Base-by-base conservation (phyloP, 148 eudicot species). In the Talinum fruticosum region DNA sequence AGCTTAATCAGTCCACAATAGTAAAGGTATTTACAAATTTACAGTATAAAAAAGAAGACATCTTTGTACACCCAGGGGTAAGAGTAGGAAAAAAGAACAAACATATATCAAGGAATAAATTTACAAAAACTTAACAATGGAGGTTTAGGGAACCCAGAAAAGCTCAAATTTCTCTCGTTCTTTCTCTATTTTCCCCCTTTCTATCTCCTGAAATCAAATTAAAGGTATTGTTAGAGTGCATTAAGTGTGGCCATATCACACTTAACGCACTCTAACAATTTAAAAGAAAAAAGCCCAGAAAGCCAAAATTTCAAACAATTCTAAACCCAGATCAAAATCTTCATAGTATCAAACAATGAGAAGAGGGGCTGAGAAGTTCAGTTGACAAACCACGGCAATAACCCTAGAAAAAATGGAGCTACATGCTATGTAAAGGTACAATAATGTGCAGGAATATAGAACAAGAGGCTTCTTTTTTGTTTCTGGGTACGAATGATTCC, bases 271-370 rank as follows among this genome's bases (percentile, higher is more conserved):
- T 59, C 64, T 59, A 59, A 59, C 64, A 59, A 51, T 4, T 10
- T 4, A 41, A 59, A 59, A 8, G 1, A 59, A 59, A 59, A 2
- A n/a, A 10, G 28, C 64, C 64, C 57, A 51, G 57, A 51, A 51
- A 2, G 23, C n/a, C 29, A 59, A 59, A 59, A n/a, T 10, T 59
- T 23, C 33, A 44, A 49, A 12, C 24, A 14, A 28, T 1, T 49
- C 54, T 13, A 75, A 75, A 59, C 74, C 75, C 59, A 37, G 41
- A n/a, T 71, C 32, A 78, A 41, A 7, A 44, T 57, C 67, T 75
- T 54, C 75, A 75, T 70, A 76, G 71, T 34, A 66, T 71, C 53
- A 44, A 45, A 57, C 41, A 75, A 80, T 67, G 36, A 69, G 33
- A 79, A 72, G 29, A 23, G 32, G 14, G 32, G 2, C 37, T 29